Evolutionary conservation across 2,329 filamentous ascomycete genomes (phyloP).

Genomic region (Talaromyces sp.): DNA sequence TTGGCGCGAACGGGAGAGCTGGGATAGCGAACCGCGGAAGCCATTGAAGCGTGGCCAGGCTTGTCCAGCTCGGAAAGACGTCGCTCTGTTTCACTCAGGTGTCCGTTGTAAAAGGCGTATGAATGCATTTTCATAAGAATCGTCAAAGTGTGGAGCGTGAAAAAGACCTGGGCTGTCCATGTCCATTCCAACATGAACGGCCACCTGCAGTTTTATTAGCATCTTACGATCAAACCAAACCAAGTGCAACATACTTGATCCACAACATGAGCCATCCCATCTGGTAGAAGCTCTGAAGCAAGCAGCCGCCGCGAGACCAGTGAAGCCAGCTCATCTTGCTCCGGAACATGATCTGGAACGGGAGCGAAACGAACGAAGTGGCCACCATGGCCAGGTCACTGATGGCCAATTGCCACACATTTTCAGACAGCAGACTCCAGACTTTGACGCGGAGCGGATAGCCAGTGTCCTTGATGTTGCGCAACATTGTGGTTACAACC

Average conservation of each 20-base stretch:
- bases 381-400: constrained; percentile 82
- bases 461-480: constrained; percentile 91
- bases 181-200: constrained; percentile 87
- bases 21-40: constrained; percentile 72
- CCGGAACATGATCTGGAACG: constrained; percentile 66
- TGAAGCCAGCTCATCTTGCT: constrained; percentile 53
- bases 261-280: constrained; percentile 73
- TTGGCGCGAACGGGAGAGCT: constrained; percentile 39
- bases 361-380: constrained; percentile 66
- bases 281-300: constrained; percentile 79
- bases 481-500: constrained; percentile 88
- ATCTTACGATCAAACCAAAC: neutral
- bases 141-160: constrained; percentile 84
- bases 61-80: constrained; percentile 79
- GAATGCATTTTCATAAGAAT: constrained; percentile 99
- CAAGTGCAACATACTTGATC: constrained; percentile 54
- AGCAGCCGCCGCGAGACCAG: constrained; percentile 75
- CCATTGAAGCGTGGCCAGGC: constrained; percentile 49
- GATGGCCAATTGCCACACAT: constrained; percentile 79
- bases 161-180: constrained; percentile 95
- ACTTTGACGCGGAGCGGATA: constrained; percentile 80
- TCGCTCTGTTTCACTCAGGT: constrained; percentile 81
- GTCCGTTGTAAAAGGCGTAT: constrained; percentile 96
- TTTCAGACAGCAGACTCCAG: constrained; percentile 81
- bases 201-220: constrained; percentile 42